These are phyloP conservation scores for Metahyphopichia silvanorum DNA, from an alignment of 805 yeast species.

Conservation along the genomic window DNA sequence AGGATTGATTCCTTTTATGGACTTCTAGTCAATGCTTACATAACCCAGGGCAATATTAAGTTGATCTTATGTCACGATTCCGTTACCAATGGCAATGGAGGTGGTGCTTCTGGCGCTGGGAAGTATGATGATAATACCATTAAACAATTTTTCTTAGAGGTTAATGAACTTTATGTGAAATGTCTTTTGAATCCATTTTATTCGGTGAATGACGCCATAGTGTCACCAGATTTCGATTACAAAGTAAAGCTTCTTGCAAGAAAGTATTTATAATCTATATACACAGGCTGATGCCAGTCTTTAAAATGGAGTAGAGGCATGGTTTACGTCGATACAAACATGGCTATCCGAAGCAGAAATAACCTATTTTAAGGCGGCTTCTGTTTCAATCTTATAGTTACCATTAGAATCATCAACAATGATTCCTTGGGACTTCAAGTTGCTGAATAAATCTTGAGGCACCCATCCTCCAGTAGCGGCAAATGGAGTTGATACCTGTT, in stretches of 20 bases:
- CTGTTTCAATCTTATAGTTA: slow-evolving; percentile 32
- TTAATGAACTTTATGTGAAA: slow-evolving; percentile 86
- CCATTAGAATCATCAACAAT: slow-evolving; percentile 55
- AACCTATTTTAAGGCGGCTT: slow-evolving; percentile 16
- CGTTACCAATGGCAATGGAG: slow-evolving; percentile 48
- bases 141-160: slow-evolving; percentile 78
- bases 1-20: slow-evolving; percentile 85
- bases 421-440: slow-evolving; percentile 63
- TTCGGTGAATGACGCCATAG: slow-evolving; percentile 67
- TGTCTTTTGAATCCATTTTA: slow-evolving; percentile 86
- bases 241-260: slow-evolving; percentile 69
- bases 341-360: too few relatives aligned
- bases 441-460: slow-evolving; percentile 88
- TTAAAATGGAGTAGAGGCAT: too few relatives aligned
- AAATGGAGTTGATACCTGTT: slow-evolving; percentile 70
- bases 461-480: slow-evolving; percentile 93
- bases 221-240: slow-evolving; percentile 70
- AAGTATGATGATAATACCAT: slow-evolving; percentile 64
- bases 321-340: too few relatives aligned
- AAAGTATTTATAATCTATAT: slow-evolving; percentile 54
- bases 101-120: slow-evolving; percentile 5
- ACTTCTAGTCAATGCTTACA: slow-evolving; percentile 73
- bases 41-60: slow-evolving; percentile 86
- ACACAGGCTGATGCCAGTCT: too few relatives aligned
- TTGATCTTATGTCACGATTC: slow-evolving; percentile 54